Conservation (phyloP, 2,329 filamentous ascomycete genomes). For the Hypomyces rosellus region DNA sequence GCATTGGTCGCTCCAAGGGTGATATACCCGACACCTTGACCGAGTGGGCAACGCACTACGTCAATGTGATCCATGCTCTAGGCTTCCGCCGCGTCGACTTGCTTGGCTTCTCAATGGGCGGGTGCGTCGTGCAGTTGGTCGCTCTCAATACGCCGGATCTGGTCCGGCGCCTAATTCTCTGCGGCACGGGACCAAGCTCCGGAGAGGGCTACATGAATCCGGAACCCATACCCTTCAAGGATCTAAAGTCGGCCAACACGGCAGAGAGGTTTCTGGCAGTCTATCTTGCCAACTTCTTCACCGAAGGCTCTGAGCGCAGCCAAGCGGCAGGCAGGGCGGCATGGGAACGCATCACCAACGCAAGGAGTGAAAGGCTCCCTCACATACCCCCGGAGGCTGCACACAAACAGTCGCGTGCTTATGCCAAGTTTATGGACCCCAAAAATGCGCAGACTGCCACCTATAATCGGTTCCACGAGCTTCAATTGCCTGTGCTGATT, state of each 20-base stretch:
- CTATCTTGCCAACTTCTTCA: conserved; percentile 30
- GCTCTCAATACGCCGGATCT: conserved; percentile 32
- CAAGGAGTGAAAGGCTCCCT: conserved; percentile 19
- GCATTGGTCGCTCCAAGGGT: conserved; percentile 40
- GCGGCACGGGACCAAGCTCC: conserved; percentile 36
- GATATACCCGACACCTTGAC: conserved; percentile 28
- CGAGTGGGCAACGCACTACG: conserved; percentile 28
- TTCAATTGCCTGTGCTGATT: conserved; percentile 31
- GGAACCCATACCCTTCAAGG: conserved; percentile 24
- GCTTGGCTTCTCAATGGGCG: conserved; percentile 46
- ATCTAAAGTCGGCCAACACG: conserved; percentile 25
- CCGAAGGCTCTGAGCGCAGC: conserved; percentile 21
- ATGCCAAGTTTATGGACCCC: conserved; percentile 31
- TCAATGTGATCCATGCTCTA: conserved; percentile 30
- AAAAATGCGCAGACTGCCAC: conserved; percentile 26
- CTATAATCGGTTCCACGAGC: conserved; percentile 27
- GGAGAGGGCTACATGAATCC: conserved; percentile 27
- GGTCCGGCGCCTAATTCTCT: conserved; percentile 36
- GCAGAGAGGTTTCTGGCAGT: conserved; percentile 27
- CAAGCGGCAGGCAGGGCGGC: conserved; percentile 25
- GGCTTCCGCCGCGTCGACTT: conserved; percentile 32
- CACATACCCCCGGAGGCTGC: conserved; percentile 22
- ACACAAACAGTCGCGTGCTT: conserved; percentile 25
- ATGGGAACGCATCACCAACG: conserved; percentile 29
- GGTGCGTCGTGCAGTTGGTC: conserved; percentile 38